Evolutionary conservation across 1,284 basidiomycete genomes (phyloP), one percentile per base, ranked within the genome.

Genomic region (Tilletia indica): DNA sequence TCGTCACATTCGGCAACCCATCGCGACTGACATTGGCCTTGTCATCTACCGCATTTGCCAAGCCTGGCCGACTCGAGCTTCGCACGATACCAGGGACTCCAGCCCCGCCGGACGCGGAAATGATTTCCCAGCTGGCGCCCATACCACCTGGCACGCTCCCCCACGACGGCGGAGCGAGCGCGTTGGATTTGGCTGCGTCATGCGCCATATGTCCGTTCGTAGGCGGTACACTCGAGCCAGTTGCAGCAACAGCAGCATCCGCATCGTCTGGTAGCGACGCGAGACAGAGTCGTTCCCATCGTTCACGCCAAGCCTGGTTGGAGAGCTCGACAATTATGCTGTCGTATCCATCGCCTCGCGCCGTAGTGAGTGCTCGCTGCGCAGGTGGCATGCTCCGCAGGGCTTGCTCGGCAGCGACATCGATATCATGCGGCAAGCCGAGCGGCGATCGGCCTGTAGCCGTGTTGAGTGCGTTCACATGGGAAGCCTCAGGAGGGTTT

Each of bases 281-380:
- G 25, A 95, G 86, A 85, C 96, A 99, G 87, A 98, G 91, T 51
- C 90, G 87, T 77, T 89, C 89, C 96, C 97, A 99, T 72, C 96
- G 87, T 74, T 89, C 88, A 80, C 89, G 90, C 96, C 96, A 99
- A 45, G 88, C 88, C 34, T 88, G 88, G 75, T 93, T 97, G 25
- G 95, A 92, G 36, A 98, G 87, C 19, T 94, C 93, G n/a, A 96
- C 81, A 76, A 90, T 92, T 68, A 95, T 87, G 34, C 83, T 76
- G 73, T 87, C 87, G 77, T 88, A 89, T 67, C 88, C 87, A 25
- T 82, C 84, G 8, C 73, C 76, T 6, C 76, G 67, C 21, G 80
- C 77, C n/a, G 77, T 72, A 3, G 73, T 68, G 3, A 68, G 54
- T 51, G 64, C 61, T 25, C 74, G 67, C 48, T 71, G 71, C 8